These are phyloP conservation scores for Bryoglossum gracile DNA, from an alignment of 495 filamentous ascomycete genomes.

Conservation along the genomic window DNA sequence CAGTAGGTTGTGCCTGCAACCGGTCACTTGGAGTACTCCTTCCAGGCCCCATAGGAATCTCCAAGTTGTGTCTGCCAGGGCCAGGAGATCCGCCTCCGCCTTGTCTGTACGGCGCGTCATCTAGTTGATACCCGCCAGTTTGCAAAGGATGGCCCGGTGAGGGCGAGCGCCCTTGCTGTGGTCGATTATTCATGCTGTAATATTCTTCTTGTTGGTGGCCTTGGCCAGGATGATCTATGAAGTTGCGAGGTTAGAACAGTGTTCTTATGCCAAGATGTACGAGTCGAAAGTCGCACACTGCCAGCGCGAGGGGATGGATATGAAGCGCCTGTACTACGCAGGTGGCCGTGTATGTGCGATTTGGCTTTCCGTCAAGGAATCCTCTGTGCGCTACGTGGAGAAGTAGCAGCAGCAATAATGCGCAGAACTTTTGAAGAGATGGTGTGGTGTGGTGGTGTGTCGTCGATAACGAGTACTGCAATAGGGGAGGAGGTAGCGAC, in stretches of 20 bases:
- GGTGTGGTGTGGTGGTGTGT: too few relatives aligned
- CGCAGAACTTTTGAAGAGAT: background rate
- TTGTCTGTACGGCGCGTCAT: constrained; percentile 44
- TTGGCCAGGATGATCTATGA: constrained; percentile 20
- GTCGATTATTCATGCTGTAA: constrained; percentile 47
- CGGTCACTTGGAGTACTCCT: constrained; percentile 50
- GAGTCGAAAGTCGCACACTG: constrained; percentile 10
- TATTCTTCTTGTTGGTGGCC: constrained; percentile 50
- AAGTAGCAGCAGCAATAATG: too few relatives aligned
- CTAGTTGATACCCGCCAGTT: constrained; percentile 60
- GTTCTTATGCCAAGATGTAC: background rate
- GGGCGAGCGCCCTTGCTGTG: constrained; percentile 45
- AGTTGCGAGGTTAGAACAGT: constrained; percentile 10
- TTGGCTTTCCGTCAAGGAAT: constrained; percentile 6
- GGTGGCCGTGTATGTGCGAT: constrained; percentile 10
- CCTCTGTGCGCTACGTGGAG: constrained; percentile 9
- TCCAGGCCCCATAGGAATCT: constrained; percentile 59
- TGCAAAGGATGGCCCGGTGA: constrained; percentile 44
- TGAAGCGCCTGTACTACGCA: constrained; percentile 17
- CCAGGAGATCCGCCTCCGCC: constrained; percentile 18
- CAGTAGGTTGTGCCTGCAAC: constrained; percentile 64
- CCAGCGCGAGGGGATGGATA: background rate
- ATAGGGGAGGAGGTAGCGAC: too few relatives aligned
- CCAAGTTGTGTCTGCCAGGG: constrained; percentile 43
- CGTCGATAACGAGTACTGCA: too few relatives aligned